A percentile compares a stretch with the other conserved stretches of the same genome.
Evolutionary conservation across 1,284 basidiomycete genomes (phyloP).

Genomic region (Prillingera fragicola): DNA sequence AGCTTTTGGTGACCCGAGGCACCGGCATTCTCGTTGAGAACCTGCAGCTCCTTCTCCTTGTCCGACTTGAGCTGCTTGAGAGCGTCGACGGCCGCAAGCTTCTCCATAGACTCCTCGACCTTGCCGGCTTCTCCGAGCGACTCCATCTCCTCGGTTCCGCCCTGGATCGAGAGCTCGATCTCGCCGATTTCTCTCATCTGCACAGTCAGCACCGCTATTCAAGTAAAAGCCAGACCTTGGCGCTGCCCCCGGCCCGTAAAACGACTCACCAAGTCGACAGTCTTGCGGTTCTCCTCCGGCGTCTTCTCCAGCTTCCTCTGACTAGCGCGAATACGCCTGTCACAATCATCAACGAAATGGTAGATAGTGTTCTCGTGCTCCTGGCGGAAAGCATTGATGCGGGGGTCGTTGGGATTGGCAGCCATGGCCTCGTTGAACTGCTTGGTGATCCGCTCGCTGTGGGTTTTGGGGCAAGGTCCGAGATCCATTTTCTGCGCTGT

Average conservation of each 20-base stretch:
- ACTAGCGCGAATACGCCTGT: conserved; percentile 87
- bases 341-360: conserved; percentile 94
- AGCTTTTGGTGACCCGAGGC: conserved; percentile 98
- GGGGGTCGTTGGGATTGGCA: conserved; percentile 66
- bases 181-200: conserved; percentile 99
- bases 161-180: conserved; percentile 96
- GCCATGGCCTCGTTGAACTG: conserved; percentile 77
- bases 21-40: conserved; percentile 94
- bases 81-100: conserved; percentile 95
- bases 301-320: conserved; percentile 97
- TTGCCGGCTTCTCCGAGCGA: conserved; percentile 91
- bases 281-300: conserved; percentile 98
- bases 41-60: conserved; percentile 95
- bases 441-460: conserved; percentile 88
- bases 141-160: conserved; percentile 97
- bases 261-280: conserved; percentile 82
- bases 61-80: conserved; percentile 92
- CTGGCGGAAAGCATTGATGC: conserved; percentile 77
- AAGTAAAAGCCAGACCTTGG: too few species aligned
- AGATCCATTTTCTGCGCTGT: conserved; percentile 92
- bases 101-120: conserved; percentile 96
- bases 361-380: conserved; percentile 96
- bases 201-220: not conserved
- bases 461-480: conserved; percentile 93
- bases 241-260: too few species aligned